These are phyloP conservation scores for Dothideomycetes sp. DNA, from an alignment of 2,329 filamentous ascomycete species.

Conservation along the genomic window DNA sequence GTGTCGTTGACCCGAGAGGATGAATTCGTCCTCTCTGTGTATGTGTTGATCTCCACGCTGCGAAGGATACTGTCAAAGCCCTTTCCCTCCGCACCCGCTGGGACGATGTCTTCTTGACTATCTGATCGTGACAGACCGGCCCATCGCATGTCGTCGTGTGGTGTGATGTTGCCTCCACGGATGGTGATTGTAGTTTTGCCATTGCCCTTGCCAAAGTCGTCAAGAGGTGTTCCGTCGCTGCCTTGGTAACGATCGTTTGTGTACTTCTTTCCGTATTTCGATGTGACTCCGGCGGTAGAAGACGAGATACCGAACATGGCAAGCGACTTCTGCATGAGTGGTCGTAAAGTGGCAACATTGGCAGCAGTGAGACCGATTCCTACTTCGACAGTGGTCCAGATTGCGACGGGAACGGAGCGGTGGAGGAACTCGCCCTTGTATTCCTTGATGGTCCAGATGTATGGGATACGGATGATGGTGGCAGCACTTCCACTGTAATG, in stretches of 20 bases:
- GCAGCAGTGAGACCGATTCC: constrained; percentile 32
- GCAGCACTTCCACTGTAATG: constrained; percentile 39
- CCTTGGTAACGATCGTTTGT: background rate
- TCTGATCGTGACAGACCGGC: constrained; percentile 2
- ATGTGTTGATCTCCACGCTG: constrained; percentile 9
- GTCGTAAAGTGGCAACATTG: constrained; percentile 41
- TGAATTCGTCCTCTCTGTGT: constrained; percentile 1
- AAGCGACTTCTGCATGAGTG: constrained; percentile 30
- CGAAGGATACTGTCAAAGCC: background rate
- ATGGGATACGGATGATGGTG: constrained; percentile 39
- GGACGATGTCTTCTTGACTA: constrained; percentile 6
- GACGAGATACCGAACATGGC: constrained; percentile 3
- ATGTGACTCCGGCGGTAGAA: too few species aligned
- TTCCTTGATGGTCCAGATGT: constrained; percentile 30
- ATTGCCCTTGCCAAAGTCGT: constrained; percentile 4
- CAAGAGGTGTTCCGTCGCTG: constrained; percentile 1
- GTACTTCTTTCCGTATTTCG: too few species aligned
- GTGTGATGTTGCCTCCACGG: background rate
- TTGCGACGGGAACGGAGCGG: constrained; percentile 33
- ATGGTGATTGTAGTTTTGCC: constrained; percentile 6
- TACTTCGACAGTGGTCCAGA: constrained; percentile 27
- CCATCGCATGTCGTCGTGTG: constrained; percentile 1
- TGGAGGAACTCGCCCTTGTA: constrained; percentile 35
- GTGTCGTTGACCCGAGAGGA: too few species aligned
- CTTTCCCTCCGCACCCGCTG: background rate